Conservation (phyloP, 306 rosid genomes). For the Dryas octopetala region DNA sequence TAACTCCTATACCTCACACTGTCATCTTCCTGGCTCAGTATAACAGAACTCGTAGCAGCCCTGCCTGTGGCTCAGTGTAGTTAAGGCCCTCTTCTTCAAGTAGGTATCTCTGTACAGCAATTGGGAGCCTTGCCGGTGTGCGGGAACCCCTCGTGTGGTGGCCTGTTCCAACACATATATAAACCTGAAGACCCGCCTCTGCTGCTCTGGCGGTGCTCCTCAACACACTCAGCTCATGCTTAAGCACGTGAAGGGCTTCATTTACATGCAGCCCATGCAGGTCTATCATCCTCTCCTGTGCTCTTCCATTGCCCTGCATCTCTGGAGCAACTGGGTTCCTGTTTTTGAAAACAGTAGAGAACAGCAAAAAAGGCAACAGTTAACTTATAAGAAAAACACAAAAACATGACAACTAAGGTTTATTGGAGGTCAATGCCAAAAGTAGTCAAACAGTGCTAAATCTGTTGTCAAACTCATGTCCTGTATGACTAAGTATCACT, state of each 20-base stretch:
- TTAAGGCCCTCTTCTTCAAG: constrained; percentile 94
- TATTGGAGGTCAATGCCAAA: not conserved
- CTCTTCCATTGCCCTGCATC: constrained; percentile 77
- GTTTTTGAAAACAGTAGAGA: constrained; percentile 24
- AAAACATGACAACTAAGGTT: not conserved
- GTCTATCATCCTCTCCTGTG: constrained; percentile 89
- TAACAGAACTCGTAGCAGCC: constrained; percentile 79
- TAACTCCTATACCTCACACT: constrained; percentile 57
- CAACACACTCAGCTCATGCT: constrained; percentile 73
- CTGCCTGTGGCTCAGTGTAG: constrained; percentile 85
- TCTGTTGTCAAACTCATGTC: constrained; percentile 8
- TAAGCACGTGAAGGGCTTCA: constrained; percentile 85
- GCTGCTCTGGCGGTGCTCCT: constrained; percentile 79
- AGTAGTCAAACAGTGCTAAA: not conserved
- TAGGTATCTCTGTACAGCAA: constrained; percentile 83
- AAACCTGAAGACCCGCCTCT: constrained; percentile 76
- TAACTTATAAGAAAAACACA: not conserved
- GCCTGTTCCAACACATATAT: constrained; percentile 89
- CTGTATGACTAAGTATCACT: not conserved
- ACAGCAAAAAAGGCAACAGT: constrained; percentile 2
- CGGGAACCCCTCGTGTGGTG: constrained; percentile 96
- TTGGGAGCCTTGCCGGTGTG: constrained; percentile 82
- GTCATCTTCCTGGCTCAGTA: constrained; percentile 50
- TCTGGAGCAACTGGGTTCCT: constrained; percentile 79
- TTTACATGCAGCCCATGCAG: constrained; percentile 83